phyloP scores from a whole-genome alignment of 2,329 filamentous ascomycete species.

The Phyllosticta capitalensis region DNA sequence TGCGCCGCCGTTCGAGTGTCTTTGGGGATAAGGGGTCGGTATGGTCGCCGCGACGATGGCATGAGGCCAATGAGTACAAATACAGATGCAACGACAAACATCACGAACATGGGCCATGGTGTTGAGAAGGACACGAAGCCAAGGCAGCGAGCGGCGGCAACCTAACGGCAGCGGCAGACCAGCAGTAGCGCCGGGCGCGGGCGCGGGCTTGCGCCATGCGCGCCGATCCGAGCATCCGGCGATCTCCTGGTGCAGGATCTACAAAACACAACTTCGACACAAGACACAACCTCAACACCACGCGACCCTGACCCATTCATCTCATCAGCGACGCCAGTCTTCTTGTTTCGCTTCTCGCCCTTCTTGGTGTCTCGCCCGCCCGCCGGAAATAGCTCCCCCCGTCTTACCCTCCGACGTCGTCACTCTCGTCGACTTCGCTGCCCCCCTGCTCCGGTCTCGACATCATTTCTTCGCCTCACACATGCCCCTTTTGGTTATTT shows the following conservation, averaged over 20 bases:
- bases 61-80: no score
- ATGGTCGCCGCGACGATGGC: neutral
- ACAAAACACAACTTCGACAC: neutral
- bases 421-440: neutral
- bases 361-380: neutral
- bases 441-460: neutral
- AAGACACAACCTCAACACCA: neutral
- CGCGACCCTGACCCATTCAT: slow-evolving; percentile 1
- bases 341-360: neutral
- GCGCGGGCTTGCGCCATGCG: neutral
- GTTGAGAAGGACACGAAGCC: neutral
- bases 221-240: neutral
- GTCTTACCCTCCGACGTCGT: neutral
- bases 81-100: neutral
- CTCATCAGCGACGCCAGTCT: neutral
- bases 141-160: neutral
- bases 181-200: neutral
- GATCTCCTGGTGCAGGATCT: neutral
- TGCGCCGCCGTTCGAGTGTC: neutral
- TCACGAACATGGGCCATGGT: neutral
- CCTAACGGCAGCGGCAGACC: neutral
- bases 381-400: no score
- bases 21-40: neutral
- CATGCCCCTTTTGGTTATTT: neutral
- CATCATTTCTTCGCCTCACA: neutral